Conservation (phyloP, 345 rosid genomes). For the Camelina neglecta region DNA sequence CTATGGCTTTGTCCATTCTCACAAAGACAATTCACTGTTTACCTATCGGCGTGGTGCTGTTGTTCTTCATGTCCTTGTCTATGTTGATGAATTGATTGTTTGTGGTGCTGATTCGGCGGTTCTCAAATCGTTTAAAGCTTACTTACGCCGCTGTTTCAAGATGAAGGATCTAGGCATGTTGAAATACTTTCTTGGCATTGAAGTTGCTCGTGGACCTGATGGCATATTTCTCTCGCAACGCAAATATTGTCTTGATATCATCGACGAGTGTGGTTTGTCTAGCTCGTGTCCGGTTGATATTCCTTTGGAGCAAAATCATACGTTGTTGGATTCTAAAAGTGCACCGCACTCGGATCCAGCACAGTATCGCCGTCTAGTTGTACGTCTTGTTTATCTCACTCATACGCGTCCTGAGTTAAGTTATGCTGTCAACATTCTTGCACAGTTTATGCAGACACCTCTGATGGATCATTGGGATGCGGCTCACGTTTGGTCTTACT, state of each 20-base stretch:
- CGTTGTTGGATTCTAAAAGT: too few species aligned
- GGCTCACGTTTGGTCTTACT: too few species aligned
- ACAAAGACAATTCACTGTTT: not conserved
- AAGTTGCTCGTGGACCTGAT: not conserved
- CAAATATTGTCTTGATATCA: not conserved
- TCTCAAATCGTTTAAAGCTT: not conserved
- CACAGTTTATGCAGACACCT: too few species aligned
- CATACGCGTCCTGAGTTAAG: too few species aligned
- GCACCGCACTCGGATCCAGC: too few species aligned
- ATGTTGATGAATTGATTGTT: not conserved
- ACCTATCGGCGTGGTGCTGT: not conserved
- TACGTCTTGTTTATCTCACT: too few species aligned
- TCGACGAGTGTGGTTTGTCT: not conserved
- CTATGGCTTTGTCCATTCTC: not conserved
- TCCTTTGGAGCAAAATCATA: not conserved
- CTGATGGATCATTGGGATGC: too few species aligned
- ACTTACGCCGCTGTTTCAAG: not conserved
- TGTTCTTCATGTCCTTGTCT: not conserved
- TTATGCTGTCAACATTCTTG: too few species aligned
- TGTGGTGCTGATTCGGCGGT: not conserved
- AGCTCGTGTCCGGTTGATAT: not conserved
- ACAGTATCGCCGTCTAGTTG: too few species aligned
- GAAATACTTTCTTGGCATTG: not conserved
- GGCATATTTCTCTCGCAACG: not conserved
- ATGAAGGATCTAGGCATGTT: not conserved